Evolutionary conservation across 371 early-diverging fungal genomes (phyloP).

Genomic region (Capniomyces stellatus): DNA sequence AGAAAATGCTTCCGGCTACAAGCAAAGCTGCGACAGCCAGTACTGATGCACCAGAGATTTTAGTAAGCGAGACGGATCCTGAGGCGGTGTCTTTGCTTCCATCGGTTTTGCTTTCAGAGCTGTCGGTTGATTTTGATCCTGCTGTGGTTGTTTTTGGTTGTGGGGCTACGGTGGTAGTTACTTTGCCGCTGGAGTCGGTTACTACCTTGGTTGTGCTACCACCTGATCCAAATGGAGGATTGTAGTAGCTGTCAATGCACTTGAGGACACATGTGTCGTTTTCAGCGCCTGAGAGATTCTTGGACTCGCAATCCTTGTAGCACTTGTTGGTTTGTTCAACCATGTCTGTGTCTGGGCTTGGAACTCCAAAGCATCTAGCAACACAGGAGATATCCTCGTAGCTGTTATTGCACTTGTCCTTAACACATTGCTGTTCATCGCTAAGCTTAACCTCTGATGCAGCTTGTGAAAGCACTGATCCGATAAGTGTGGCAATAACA

Average conservation of each 20-base stretch:
- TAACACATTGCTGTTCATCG: slow-evolving; percentile 8
- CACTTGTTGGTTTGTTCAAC: slow-evolving; percentile 18
- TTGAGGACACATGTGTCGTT: slow-evolving; percentile 10
- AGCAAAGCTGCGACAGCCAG: too few relatives aligned
- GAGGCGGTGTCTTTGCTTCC: background rate
- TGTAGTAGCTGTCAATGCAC: slow-evolving; percentile 19
- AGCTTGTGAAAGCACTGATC: too few relatives aligned
- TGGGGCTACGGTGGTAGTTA: background rate
- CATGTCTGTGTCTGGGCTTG: slow-evolving; percentile 23
- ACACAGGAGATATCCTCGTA: slow-evolving; percentile 17
- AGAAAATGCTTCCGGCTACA: too few relatives aligned
- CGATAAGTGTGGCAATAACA: too few relatives aligned
- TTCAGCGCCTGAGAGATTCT: slow-evolving; percentile 9
- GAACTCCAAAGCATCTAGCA: slow-evolving; percentile 18
- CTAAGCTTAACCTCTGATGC: slow-evolving; percentile 1
- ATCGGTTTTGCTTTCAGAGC: background rate
- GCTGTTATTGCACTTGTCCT: slow-evolving; percentile 13
- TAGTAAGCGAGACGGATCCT: too few relatives aligned
- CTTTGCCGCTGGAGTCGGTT: background rate
- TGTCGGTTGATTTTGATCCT: background rate
- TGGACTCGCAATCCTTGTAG: slow-evolving; percentile 12
- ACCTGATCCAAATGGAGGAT: slow-evolving; percentile 10
- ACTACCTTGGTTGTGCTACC: background rate
- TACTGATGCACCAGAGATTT: too few relatives aligned
- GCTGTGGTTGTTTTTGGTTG: background rate